A percentile compares a stretch with the other conserved stretches of the same genome.
Evolutionary conservation across 345 rosid genomes (phyloP).

Genomic region (Citrus sp.): DNA sequence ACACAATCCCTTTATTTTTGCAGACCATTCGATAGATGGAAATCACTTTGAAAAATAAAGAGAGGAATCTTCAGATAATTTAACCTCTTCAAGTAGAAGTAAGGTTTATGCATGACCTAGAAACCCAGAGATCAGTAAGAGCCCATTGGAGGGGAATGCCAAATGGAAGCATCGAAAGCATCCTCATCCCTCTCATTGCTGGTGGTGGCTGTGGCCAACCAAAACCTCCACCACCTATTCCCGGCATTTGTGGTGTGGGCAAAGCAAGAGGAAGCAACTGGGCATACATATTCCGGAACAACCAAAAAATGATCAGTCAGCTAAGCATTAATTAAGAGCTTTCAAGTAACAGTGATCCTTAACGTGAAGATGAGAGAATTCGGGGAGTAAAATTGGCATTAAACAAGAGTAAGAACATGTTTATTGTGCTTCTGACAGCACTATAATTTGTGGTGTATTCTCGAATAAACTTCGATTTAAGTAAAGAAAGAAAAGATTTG

Average conservation of each 20-base stretch:
- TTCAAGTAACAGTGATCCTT: neutral
- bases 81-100: neutral
- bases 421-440: neutral
- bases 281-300: too few relatives aligned
- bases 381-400: neutral
- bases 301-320: too few relatives aligned
- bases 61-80: neutral
- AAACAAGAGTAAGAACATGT: neutral
- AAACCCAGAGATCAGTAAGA: too few relatives aligned
- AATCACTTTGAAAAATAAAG: neutral
- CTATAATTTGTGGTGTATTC: neutral
- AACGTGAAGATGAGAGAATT: neutral
- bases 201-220: too few relatives aligned
- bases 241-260: too few relatives aligned
- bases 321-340: neutral
- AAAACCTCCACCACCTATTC: too few relatives aligned
- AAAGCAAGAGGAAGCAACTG: too few relatives aligned
- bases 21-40: neutral
- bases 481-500: neutral
- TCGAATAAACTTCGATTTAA: neutral
- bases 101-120: too few relatives aligned
- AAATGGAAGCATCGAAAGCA: too few relatives aligned
- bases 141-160: too few relatives aligned
- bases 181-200: too few relatives aligned
- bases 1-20: neutral